Conservation (phyloP, 1,284 basidiomycete species). For the Blastosporella zonata region DNA sequence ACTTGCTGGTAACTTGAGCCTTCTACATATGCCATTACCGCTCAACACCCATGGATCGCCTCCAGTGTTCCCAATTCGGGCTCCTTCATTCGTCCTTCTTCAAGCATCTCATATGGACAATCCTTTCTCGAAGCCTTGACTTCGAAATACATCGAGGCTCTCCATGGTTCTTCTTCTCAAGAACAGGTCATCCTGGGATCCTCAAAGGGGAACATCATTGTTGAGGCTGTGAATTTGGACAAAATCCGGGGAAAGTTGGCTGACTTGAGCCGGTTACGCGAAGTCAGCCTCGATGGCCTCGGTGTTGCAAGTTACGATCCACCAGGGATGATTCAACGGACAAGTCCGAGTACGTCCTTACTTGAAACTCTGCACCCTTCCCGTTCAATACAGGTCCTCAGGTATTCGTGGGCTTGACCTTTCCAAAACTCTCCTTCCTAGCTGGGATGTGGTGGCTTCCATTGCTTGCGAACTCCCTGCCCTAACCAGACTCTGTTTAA, state of each 20-base stretch:
- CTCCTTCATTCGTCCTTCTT: constrained; percentile 71
- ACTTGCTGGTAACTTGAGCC: constrained; percentile 57
- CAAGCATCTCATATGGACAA: constrained; percentile 57
- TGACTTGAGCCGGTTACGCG: constrained; percentile 63
- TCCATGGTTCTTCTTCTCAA: constrained; percentile 46
- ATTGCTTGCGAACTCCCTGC: constrained; percentile 64
- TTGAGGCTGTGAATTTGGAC: constrained; percentile 83
- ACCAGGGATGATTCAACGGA: constrained; percentile 50
- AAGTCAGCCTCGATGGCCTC: constrained; percentile 76
- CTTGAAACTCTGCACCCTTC: neutral
- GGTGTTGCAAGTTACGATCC: constrained; percentile 57
- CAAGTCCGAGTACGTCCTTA: constrained; percentile 65
- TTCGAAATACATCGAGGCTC: constrained; percentile 71
- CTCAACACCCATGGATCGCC: constrained; percentile 11
- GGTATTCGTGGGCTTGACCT: constrained; percentile 81
- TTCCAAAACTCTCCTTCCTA: constrained; percentile 72
- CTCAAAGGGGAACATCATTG: constrained; percentile 77
- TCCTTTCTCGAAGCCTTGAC: constrained; percentile 76
- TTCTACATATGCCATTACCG: constrained; percentile 4
- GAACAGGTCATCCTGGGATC: constrained; percentile 77
- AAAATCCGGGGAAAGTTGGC: constrained; percentile 73
- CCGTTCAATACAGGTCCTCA: constrained; percentile 30
- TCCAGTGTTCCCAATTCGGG: constrained; percentile 38
- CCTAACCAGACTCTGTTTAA: constrained; percentile 71
- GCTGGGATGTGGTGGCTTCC: constrained; percentile 67